Percentiles rank a stretch among this genome's conserved stretches.
Evolutionary conservation across 2,329 filamentous ascomycete species (phyloP).

Genomic region (Neophaeococcomyces mojaviensis): DNA sequence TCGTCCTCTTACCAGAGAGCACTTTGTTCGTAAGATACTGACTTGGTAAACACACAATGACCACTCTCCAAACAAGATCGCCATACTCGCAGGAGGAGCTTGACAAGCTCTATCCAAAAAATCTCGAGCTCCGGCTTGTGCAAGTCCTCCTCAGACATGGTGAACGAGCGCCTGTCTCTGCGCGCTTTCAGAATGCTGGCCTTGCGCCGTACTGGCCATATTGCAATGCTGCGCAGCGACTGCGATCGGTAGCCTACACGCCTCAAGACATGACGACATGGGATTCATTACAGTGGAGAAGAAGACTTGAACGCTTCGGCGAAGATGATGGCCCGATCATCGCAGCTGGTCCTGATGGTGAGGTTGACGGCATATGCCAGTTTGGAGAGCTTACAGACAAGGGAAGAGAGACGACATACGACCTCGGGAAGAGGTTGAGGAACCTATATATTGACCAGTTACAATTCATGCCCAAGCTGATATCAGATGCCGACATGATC

Average conservation of each 20-base stretch:
- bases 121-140: constrained; percentile 76
- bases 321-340: constrained; percentile 60
- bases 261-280: constrained; percentile 47
- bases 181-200: constrained; percentile 72
- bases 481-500: constrained; percentile 51
- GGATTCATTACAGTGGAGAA: constrained; percentile 55
- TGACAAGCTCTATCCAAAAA: constrained; percentile 67
- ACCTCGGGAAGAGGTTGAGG: constrained; percentile 60
- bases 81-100: constrained; percentile 79
- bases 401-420: constrained; percentile 63
- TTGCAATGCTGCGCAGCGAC: constrained; percentile 66
- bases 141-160: constrained; percentile 59
- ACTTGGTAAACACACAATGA: no score
- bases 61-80: constrained; percentile 63
- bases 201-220: constrained; percentile 71
- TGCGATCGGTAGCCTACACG: constrained; percentile 55
- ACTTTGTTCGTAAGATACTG: no score
- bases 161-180: constrained; percentile 73
- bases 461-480: constrained; percentile 57
- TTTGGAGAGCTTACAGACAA: constrained; percentile 65
- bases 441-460: constrained; percentile 68
- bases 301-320: constrained; percentile 77
- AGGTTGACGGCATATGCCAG: constrained; percentile 69
- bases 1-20: background rate
- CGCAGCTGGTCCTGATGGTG: constrained; percentile 58